Percentiles rank a stretch among this genome's conserved stretches.
phyloP scores from a whole-genome alignment of 257 asterid genomes.

The Solanum acaule region DNA sequence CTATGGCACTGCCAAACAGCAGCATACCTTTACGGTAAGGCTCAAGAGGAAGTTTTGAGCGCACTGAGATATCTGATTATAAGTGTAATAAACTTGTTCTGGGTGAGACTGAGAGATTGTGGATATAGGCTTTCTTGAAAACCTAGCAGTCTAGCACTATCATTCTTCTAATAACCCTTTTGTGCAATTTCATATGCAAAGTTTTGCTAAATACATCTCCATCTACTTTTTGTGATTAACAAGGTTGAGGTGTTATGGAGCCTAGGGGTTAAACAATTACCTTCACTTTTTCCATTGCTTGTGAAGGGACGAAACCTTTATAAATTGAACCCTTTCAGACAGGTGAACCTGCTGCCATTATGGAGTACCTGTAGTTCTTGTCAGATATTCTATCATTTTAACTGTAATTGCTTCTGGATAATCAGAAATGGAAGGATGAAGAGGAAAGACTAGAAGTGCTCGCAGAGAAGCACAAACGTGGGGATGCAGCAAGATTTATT shows the following conservation, averaged over 20 bases:
- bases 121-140: neutral
- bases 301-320: slow-evolving; percentile 79
- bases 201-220: neutral
- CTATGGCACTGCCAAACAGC: slow-evolving; percentile 72
- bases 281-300: slow-evolving; percentile 55
- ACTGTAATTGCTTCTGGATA: neutral
- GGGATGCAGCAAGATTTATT: slow-evolving; percentile 57
- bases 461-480: slow-evolving; percentile 66
- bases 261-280: slow-evolving; percentile 46
- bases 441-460: slow-evolving; percentile 44
- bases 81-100: neutral
- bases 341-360: slow-evolving; percentile 22
- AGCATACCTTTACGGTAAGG: slow-evolving; percentile 79
- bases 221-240: slow-evolving; percentile 1
- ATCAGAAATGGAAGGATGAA: slow-evolving; percentile 63
- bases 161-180: neutral
- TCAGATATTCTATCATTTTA: neutral
- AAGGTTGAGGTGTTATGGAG: slow-evolving; percentile 84
- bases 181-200: neutral
- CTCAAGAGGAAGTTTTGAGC: neutral
- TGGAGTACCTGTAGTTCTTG: neutral
- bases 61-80: neutral
- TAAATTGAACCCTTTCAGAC: slow-evolving; percentile 56
- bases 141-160: neutral
- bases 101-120: neutral